phyloP scores from a whole-genome alignment of 768 basidiomycete genomes.

The Paxillus ammoniavirescens region DNA sequence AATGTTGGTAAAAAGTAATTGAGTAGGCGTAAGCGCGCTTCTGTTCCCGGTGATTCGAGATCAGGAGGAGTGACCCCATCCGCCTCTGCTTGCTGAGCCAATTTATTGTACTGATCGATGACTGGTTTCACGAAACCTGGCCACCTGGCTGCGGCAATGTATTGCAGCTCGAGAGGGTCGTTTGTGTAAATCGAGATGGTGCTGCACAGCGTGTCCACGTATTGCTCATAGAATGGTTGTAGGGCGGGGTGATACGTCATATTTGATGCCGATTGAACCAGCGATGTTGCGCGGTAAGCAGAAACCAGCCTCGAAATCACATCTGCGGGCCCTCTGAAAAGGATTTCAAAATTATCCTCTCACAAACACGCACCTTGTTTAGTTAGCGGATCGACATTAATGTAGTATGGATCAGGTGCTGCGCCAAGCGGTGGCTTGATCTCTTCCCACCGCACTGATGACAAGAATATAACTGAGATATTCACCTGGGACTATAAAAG shows the following conservation, averaged over 20 bases:
- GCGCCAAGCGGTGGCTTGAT: constrained; percentile 68
- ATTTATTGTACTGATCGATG: constrained; percentile 43
- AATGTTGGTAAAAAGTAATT: constrained; percentile 64
- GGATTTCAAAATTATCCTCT: neutral
- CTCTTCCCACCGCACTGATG: constrained; percentile 67
- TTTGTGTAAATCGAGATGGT: constrained; percentile 63
- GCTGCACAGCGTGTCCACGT: constrained; percentile 54
- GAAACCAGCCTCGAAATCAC: constrained; percentile 37
- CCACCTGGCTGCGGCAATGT: constrained; percentile 78
- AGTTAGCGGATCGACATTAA: constrained; percentile 50
- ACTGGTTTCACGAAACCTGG: constrained; percentile 75
- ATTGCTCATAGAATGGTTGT: constrained; percentile 61
- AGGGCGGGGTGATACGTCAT: constrained; percentile 54
- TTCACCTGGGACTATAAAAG: constrained; percentile 52
- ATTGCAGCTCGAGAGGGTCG: constrained; percentile 68
- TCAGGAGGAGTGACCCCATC: constrained; percentile 23
- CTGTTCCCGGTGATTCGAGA: constrained; percentile 46
- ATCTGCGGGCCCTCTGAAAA: constrained; percentile 20
- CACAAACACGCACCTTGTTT: constrained; percentile 52
- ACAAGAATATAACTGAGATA: constrained; percentile 60
- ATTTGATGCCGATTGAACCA: constrained; percentile 4
- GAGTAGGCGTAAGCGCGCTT: constrained; percentile 64
- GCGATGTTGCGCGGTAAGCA: constrained; percentile 31
- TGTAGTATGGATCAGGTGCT: constrained; percentile 68
- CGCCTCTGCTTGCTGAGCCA: constrained; percentile 20